Conservation (phyloP, 1,284 basidiomycete genomes). For the Thecaphora thlaspeos region DNA sequence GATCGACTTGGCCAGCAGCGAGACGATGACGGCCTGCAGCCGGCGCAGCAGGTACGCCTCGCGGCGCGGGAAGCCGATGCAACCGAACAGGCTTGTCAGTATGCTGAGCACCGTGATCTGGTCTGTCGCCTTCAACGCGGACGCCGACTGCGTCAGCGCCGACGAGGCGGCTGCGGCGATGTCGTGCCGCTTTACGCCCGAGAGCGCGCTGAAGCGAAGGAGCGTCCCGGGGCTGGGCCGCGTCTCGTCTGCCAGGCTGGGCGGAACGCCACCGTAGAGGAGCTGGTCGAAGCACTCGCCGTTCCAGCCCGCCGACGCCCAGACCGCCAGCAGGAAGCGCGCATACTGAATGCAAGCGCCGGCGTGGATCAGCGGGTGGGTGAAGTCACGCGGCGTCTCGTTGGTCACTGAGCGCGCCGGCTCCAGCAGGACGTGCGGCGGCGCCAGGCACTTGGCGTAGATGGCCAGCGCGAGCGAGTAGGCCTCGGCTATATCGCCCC, state of each 20-base stretch:
- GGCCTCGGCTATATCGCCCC: slow-evolving; percentile 54
- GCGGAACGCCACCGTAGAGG: slow-evolving; percentile 53
- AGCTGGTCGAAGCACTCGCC: slow-evolving; percentile 56
- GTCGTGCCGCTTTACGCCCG: slow-evolving; percentile 47
- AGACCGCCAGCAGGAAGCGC: slow-evolving; percentile 52
- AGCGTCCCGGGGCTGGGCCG: slow-evolving; percentile 36
- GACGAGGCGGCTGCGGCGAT: slow-evolving; percentile 44
- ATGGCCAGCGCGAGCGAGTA: slow-evolving; percentile 50
- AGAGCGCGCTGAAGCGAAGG: slow-evolving; percentile 30
- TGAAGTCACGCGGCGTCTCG: slow-evolving; percentile 55
- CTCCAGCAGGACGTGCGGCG: slow-evolving; percentile 45
- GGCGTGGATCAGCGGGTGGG: slow-evolving; percentile 54
- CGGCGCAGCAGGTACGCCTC: slow-evolving; percentile 48
- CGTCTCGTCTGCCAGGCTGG: slow-evolving; percentile 38
- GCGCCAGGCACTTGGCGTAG: slow-evolving; percentile 54
- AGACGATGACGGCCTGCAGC: slow-evolving; percentile 40
- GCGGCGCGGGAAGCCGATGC: slow-evolving; percentile 46
- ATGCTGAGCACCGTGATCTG: slow-evolving; percentile 48
- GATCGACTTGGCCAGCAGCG: slow-evolving; percentile 34
- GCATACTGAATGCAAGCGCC: slow-evolving; percentile 50
- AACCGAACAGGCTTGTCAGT: slow-evolving; percentile 45
- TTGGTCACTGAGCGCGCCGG: slow-evolving; percentile 41
- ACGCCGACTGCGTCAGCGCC: slow-evolving; percentile 43
- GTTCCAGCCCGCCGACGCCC: slow-evolving; percentile 54
- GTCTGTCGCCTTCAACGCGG: slow-evolving; percentile 46